Percentiles rank a stretch among this genome's conserved stretches.
phyloP scores from a whole-genome alignment of 345 rosid species.

The Microthlaspi erraticum region DNA sequence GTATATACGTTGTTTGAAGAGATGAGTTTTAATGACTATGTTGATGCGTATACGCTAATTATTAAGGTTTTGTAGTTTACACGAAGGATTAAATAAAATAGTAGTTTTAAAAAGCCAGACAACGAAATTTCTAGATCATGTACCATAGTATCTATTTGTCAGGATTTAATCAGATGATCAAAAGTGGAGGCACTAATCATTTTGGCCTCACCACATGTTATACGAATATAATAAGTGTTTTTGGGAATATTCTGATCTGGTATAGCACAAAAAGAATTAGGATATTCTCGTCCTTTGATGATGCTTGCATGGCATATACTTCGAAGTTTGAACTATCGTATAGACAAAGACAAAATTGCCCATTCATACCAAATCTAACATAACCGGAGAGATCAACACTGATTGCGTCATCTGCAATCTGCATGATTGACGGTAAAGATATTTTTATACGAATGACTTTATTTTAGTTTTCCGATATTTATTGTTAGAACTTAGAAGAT shows the following conservation, averaged over 20 bases:
- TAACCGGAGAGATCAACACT: neutral
- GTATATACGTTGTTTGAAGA: neutral
- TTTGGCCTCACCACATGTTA: slow-evolving; percentile 14
- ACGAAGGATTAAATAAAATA: slow-evolving; percentile 17
- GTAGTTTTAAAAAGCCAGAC: neutral
- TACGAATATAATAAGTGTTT: neutral
- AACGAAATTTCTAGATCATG: neutral
- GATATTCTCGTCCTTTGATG: slow-evolving; percentile 45
- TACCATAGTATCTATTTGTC: neutral
- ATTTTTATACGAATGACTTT: too few species aligned
- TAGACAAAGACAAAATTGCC: slow-evolving; percentile 15
- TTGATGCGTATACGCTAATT: slow-evolving; percentile 33
- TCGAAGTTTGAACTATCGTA: neutral
- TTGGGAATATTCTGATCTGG: slow-evolving; percentile 42
- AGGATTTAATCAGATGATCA: slow-evolving; percentile 21
- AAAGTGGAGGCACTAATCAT: slow-evolving; percentile 28
- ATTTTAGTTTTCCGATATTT: too few species aligned
- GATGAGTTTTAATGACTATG: neutral
- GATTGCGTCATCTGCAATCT: too few species aligned
- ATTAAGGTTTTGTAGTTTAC: neutral
- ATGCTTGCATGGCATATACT: slow-evolving; percentile 46
- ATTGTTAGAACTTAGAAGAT: too few species aligned
- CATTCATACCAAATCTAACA: neutral
- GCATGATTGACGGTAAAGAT: too few species aligned
- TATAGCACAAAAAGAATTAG: slow-evolving; percentile 27